phyloP scores from a whole-genome alignment of 192 early-diverging fungal genomes.

The Podila epicladia region DNA sequence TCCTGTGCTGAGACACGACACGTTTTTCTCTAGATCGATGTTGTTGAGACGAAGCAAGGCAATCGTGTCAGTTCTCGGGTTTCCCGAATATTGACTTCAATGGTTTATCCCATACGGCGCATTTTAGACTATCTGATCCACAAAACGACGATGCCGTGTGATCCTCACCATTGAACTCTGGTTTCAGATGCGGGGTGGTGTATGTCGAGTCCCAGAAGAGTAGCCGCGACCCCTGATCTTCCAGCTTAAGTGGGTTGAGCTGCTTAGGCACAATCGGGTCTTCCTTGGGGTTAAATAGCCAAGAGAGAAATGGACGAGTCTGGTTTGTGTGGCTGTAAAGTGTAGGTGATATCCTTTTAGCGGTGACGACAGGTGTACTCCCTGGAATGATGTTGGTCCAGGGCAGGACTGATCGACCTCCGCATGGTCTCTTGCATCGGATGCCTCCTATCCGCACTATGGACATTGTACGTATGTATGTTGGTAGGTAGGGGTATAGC shows the following conservation, averaged over 20 bases:
- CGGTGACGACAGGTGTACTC: background rate
- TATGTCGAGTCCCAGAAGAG: slow-evolving; percentile 49
- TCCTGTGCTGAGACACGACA: slow-evolving; percentile 38
- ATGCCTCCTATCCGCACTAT: background rate
- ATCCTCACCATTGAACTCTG: slow-evolving; percentile 44
- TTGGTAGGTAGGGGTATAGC: background rate
- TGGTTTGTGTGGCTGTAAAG: background rate
- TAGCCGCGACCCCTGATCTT: slow-evolving; percentile 18
- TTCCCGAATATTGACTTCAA: too few species aligned
- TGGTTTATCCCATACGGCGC: too few species aligned
- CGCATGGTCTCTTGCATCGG: too few species aligned
- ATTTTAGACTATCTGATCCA: too few species aligned
- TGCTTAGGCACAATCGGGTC: slow-evolving; percentile 25
- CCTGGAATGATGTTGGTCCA: background rate
- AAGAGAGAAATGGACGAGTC: slow-evolving; percentile 28
- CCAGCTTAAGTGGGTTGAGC: slow-evolving; percentile 24
- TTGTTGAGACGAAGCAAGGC: background rate
- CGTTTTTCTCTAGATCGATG: slow-evolving; percentile 3
- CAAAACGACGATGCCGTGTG: background rate
- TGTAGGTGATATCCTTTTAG: too few species aligned
- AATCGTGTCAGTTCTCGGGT: too few species aligned
- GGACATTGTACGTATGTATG: background rate
- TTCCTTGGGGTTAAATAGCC: slow-evolving; percentile 49
- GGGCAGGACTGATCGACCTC: background rate
- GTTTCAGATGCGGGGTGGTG: slow-evolving; percentile 31